These are phyloP conservation scores for Pythium guiyangense DNA, from an alignment of 352 stramenopile genomes.

Conservation along the genomic window DNA sequence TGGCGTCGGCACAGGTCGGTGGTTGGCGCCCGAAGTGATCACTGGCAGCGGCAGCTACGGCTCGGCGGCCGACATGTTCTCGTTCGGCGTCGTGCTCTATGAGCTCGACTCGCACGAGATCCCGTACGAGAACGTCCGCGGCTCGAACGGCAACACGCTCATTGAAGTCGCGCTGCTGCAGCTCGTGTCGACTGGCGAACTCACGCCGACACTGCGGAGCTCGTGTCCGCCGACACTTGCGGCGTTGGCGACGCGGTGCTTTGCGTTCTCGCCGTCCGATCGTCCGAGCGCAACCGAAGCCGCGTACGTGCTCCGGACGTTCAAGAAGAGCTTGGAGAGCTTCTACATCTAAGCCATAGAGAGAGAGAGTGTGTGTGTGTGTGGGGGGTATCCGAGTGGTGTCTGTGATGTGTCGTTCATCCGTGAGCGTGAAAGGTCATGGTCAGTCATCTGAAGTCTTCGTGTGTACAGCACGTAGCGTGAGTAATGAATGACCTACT, in stretches of 20 bases:
- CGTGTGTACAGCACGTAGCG: no score
- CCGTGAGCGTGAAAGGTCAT: no score
- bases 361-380: no score
- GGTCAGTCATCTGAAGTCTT: no score
- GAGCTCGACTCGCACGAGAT: constrained; percentile 53
- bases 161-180: constrained; percentile 45
- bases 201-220: neutral
- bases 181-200: constrained; percentile 19
- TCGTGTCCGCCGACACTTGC: neutral
- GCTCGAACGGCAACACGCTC: constrained; percentile 26
- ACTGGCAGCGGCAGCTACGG: constrained; percentile 39
- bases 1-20: constrained; percentile 40
- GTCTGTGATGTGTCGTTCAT: no score
- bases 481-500: no score
- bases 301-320: neutral
- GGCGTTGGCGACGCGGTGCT: neutral
- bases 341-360: neutral
- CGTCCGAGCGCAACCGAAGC: neutral
- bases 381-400: no score
- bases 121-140: constrained; percentile 40
- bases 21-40: constrained; percentile 60
- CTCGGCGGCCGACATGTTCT: constrained; percentile 47
- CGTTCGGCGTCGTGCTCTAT: constrained; percentile 48
- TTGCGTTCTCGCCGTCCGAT: neutral
- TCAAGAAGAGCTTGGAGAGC: neutral